A percentile compares a stretch with the other conserved stretches of the same genome.
Evolutionary conservation across 768 basidiomycete genomes (phyloP).

Genomic region (Galerina sulciceps): DNA sequence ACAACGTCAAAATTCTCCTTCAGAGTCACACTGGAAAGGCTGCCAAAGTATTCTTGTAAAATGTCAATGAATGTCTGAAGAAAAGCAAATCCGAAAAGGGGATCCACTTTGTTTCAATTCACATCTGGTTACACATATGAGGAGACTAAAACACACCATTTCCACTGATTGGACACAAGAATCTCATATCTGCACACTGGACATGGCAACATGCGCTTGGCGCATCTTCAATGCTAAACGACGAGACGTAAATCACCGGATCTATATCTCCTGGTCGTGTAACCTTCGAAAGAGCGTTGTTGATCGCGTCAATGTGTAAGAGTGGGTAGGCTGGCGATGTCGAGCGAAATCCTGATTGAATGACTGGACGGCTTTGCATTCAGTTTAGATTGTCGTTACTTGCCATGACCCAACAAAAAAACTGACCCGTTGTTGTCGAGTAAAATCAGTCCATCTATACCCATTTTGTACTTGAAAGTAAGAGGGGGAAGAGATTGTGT

Average conservation of each 20-base stretch:
- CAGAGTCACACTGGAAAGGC: slow-evolving; percentile 76
- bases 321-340: slow-evolving; percentile 79
- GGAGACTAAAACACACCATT: slow-evolving; percentile 64
- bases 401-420: background rate
- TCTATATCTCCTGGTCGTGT: slow-evolving; percentile 61
- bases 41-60: slow-evolving; percentile 85
- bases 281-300: slow-evolving; percentile 68
- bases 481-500: background rate
- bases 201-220: slow-evolving; percentile 88
- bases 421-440: slow-evolving; percentile 76
- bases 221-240: slow-evolving; percentile 44
- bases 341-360: slow-evolving; percentile 88
- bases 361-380: slow-evolving; percentile 68
- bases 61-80: slow-evolving; percentile 85
- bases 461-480: slow-evolving; percentile 45
- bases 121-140: slow-evolving; percentile 5
- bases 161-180: slow-evolving; percentile 82
- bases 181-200: slow-evolving; percentile 71
- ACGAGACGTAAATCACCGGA: slow-evolving; percentile 72
- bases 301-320: slow-evolving; percentile 85
- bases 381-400: slow-evolving; percentile 9
- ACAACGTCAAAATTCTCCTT: slow-evolving; percentile 95
- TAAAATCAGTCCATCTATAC: slow-evolving; percentile 82
- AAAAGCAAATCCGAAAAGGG: slow-evolving; percentile 88
- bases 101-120: slow-evolving; percentile 66